Evolutionary conservation across 305 asterid genomes (phyloP), one percentile per base, ranked within the genome.

Genomic region (Rubia balearica): DNA sequence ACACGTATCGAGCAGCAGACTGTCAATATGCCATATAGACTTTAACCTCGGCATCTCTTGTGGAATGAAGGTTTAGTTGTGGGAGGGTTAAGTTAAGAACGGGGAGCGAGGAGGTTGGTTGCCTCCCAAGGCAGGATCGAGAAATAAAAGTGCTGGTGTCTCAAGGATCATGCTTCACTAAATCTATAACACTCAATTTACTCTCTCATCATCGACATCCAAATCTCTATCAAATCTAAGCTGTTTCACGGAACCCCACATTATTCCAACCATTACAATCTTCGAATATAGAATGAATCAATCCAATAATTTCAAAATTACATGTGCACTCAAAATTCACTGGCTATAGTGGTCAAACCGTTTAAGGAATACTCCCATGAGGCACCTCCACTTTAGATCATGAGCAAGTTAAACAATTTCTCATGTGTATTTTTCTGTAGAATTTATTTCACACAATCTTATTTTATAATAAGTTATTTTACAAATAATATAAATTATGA

Each of bases 191-290:
- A 46, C 17, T 77, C 82, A 83, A 86, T 83, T 80, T 85, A 78
- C 81, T 84, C 78, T 82, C 48, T 62, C 75, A 33, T 48, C 67
- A 73, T 78, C 75, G 24, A 49, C 62, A 76, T 77, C 86, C 82
- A 79, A 76, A 82, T 69, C 83, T 64, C 73, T 41, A 78, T 69
- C 81, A 79, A 85, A 88, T 90, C 88, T 72, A 65, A 53, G 40
- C 65, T 12, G 22, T 14, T 49, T 6, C 45, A 80, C 80, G 81
- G 77, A 73, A 75, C 82, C 83, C 78, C 49, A 71, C 24, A 63
- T 49, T 65, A 74, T 49, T 49, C 56, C 6, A 5, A 16, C 56
- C 56, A 49, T 14, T 49, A 0, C 2, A 53, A 17, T 6, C 8
- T 14, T 49, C 56, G 56, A 49, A 53, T 53, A n/a, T n/a, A 38